Percentiles rank a stretch among this genome's conserved stretches.
phyloP scores from a whole-genome alignment of 2,329 filamentous ascomycete species.

The Emericellopsis atlantica region DNA sequence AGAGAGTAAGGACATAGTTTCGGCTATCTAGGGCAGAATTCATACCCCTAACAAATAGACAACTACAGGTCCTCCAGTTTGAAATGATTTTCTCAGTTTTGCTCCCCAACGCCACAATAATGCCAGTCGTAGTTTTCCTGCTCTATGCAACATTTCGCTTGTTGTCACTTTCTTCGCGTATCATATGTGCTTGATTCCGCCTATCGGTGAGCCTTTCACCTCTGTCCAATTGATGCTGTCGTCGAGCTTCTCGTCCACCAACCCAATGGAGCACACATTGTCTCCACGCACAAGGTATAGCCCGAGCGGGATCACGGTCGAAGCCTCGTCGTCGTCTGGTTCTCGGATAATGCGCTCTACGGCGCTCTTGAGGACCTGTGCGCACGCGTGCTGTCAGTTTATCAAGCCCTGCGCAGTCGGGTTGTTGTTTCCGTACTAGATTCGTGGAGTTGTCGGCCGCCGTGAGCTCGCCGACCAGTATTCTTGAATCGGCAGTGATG shows the following conservation, averaged over 20 bases:
- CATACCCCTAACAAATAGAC: background rate
- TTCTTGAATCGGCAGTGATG: conserved; percentile 85
- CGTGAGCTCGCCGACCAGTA: conserved; percentile 68
- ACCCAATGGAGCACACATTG: conserved; percentile 80
- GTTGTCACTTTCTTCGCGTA: background rate
- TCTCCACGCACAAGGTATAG: conserved; percentile 89
- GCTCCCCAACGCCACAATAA: background rate
- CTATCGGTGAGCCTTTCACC: conserved; percentile 75
- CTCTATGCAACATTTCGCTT: background rate
- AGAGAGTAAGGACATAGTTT: background rate
- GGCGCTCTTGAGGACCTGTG: conserved; percentile 64
- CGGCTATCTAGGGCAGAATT: background rate
- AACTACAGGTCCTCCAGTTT: background rate
- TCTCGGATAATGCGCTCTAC: conserved; percentile 84
- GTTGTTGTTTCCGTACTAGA: conserved; percentile 35
- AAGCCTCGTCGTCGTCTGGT: conserved; percentile 70
- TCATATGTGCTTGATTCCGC: conserved; percentile 65
- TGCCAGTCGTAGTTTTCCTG: background rate
- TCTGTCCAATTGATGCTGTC: conserved; percentile 84
- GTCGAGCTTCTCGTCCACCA: conserved; percentile 84
- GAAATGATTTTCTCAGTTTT: too few species aligned
- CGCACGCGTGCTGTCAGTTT: background rate
- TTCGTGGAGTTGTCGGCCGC: conserved; percentile 90
- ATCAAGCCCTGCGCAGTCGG: background rate
- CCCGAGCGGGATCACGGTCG: conserved; percentile 69